Base-by-base conservation (phyloP, 192 early-diverging fungal genomes). In the Rhizoclosmatium globosum region DNA sequence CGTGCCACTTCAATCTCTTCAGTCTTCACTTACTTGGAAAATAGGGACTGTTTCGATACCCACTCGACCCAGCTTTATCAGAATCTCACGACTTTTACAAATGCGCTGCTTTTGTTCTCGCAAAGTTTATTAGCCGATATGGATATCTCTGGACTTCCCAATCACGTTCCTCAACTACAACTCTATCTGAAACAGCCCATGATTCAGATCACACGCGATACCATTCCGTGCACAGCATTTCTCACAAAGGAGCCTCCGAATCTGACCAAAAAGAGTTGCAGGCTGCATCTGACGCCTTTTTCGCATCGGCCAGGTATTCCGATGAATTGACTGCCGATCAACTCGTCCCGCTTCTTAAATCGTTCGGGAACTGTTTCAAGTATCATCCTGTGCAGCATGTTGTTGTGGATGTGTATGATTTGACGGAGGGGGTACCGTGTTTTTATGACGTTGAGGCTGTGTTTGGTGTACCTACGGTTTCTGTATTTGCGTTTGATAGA, bases 371-470 rank as follows among this genome's bases (percentile, higher is more conserved):
- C 19, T 62, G 60, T 62, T 62, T 62, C 23, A 21, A 19, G 60
- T 39, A 62, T 23, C 38, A 62, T 7, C 60, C 60, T 4, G 15
- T 39, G 19, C 60, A 62, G 21, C 23, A 62, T 62, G 21, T 62
- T 62, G 60, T 62, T 39, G 60, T 62, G 7, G 60, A 62, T 62
- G 23, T 62, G 21, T 39, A 62, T 62, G 60, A 62, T 62, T 31
- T 31, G 31, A 31, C 31, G 31, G 31, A 31, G 31, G 11, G 15
- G 60, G 21, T 62, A 21, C 60, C 11, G 9, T 7, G 21, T 21
- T 23, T 23, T 23, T 0, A 23, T 31, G 31, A 31, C 31, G 21
- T 21, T 62, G 23, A 4, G 21, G 60, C 4, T 31, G 23, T 62
- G 9, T 23, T 62, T 7, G 60, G 60, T 9, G 60, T 62, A 6